Percentiles rank a stretch among this genome's conserved stretches.
phyloP scores from a whole-genome alignment of 805 yeast species.

The Yamadazyma olivae region DNA sequence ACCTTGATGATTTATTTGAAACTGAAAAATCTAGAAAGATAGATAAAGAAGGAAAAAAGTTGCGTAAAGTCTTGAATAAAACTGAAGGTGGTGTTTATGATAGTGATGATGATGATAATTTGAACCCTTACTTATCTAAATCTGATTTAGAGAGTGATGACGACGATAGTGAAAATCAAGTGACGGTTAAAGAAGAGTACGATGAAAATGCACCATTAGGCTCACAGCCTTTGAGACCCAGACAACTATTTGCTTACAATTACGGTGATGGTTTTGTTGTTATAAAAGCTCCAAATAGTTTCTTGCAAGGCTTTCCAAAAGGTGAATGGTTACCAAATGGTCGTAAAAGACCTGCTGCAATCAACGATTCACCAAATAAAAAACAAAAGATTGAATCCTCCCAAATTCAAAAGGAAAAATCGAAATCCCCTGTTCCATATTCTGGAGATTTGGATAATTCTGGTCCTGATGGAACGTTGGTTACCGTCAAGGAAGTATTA shows the following conservation, averaged over 20 bases:
- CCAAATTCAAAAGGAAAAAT: conserved; percentile 10
- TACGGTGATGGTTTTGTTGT: conserved; percentile 46
- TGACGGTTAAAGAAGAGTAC: conserved; percentile 30
- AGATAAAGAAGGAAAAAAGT: conserved; percentile 86
- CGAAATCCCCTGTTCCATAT: conserved; percentile 15
- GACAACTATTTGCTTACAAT: conserved; percentile 22
- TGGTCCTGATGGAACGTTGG: conserved; percentile 41
- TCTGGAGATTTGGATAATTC: conserved; percentile 34
- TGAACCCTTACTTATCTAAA: conserved; percentile 70
- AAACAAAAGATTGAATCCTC: conserved; percentile 16
- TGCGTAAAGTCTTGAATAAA: conserved; percentile 78
- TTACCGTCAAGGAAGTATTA: conserved; percentile 72
- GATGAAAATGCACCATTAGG: conserved; percentile 13
- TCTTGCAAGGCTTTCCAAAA: conserved; percentile 63
- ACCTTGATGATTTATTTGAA: conserved; percentile 68
- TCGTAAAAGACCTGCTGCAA: conserved; percentile 27
- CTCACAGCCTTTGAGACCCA: conserved; percentile 6
- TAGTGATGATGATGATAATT: conserved; percentile 64
- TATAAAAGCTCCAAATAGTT: conserved; percentile 59
- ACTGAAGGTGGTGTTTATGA: conserved; percentile 90
- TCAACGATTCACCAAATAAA: conserved; percentile 30
- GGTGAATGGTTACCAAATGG: conserved; percentile 84
- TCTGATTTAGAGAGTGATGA: conserved; percentile 60
- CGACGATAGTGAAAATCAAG: conserved; percentile 48
- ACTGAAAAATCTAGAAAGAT: conserved; percentile 61